These are phyloP conservation scores for Paramyrothecium roridum DNA, from an alignment of 2,329 filamentous ascomycete genomes.

Conservation along the genomic window DNA sequence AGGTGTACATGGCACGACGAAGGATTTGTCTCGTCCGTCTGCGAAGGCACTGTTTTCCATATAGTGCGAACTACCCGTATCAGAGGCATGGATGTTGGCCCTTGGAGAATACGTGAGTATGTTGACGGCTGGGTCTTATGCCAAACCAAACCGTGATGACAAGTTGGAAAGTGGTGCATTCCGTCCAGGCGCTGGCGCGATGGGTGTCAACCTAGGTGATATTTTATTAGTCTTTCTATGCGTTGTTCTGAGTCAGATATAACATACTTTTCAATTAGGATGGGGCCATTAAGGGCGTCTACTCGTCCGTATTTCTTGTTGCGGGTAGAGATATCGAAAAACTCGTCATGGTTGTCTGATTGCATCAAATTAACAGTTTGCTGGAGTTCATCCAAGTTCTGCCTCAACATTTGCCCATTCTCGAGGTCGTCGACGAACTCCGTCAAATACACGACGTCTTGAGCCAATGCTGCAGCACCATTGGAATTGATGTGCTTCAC, in stretches of 20 bases:
- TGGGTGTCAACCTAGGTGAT: conserved; percentile 56
- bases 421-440: conserved; percentile 84
- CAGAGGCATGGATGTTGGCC: too few relatives aligned
- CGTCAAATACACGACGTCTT: conserved; percentile 80
- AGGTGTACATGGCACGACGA: too few relatives aligned
- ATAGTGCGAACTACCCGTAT: too few relatives aligned
- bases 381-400: conserved; percentile 88
- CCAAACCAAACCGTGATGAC: conserved; percentile 71
- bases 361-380: conserved; percentile 90
- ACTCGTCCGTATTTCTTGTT: conserved; percentile 95
- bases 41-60: too few relatives aligned
- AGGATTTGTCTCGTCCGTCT: too few relatives aligned
- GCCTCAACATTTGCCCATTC: conserved; percentile 78
- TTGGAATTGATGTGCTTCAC: conserved; percentile 87
- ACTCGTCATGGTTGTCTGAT: conserved; percentile 89
- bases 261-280: conserved; percentile 84
- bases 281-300: conserved; percentile 83
- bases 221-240: conserved; percentile 16
- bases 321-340: conserved; percentile 84
- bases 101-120: too few relatives aligned
- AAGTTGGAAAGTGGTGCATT: conserved; percentile 67
- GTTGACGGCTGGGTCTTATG: conserved; percentile 24
- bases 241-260: not conserved
- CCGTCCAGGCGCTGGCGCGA: conserved; percentile 55
- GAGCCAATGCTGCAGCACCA: conserved; percentile 74